A percentile compares a stretch with the other conserved stretches of the same genome.
phyloP scores from a whole-genome alignment of 2,329 filamentous ascomycete species.

The Botrytis sinoallii region DNA sequence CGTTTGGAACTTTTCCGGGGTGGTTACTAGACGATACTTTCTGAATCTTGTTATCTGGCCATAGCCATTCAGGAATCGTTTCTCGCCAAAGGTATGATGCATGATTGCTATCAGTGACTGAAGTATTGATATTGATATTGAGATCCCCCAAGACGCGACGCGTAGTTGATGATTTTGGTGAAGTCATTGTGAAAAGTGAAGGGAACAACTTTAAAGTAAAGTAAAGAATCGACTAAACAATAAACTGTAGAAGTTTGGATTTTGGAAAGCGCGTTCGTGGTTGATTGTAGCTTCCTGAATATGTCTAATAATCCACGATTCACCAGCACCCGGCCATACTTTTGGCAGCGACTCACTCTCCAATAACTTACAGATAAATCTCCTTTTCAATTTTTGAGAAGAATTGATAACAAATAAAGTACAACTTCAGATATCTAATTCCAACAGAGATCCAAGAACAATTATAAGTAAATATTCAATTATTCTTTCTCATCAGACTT shows the following conservation, averaged over 20 bases:
- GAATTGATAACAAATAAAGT: not conserved
- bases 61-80: too few species aligned
- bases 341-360: not conserved
- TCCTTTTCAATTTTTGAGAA: not conserved
- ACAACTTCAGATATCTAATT: not conserved
- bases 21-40: not conserved
- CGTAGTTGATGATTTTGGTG: conserved; percentile 20
- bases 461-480: not conserved
- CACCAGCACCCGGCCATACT: not conserved
- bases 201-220: not conserved
- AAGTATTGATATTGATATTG: conserved; percentile 52
- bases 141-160: conserved; percentile 51
- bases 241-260: not conserved
- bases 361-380: not conserved
- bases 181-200: conserved; percentile 20
- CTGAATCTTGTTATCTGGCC: too few species aligned
- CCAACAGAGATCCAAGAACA: not conserved
- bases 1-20: rapidly evolving
- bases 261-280: not conserved
- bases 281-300: not conserved
- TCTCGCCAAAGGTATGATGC: not conserved
- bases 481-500: not conserved
- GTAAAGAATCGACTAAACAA: not conserved
- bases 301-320: not conserved
- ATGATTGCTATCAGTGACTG: not conserved